phyloP scores from a whole-genome alignment of 805 yeast genomes.

The Nakazawaea molendinolei region DNA sequence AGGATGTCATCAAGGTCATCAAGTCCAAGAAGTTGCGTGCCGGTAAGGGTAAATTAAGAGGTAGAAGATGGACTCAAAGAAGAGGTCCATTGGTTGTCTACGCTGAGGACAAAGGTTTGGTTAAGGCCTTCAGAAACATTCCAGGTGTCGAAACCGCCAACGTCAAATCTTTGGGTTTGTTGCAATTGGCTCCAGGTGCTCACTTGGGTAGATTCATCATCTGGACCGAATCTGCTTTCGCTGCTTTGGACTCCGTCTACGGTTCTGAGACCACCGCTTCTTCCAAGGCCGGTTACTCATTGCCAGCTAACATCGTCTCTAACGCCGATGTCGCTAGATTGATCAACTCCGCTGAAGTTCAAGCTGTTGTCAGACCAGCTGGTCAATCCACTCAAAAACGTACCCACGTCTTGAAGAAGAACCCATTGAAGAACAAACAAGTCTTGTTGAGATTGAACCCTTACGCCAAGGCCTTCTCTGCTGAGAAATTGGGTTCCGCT shows the following conservation, averaged over 20 bases:
- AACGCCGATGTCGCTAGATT: conserved; percentile 95
- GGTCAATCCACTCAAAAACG: conserved; percentile 93
- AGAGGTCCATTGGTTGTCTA: conserved; percentile 99
- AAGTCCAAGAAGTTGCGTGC: conserved; percentile 99
- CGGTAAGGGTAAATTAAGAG: conserved; percentile 99
- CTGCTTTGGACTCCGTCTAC: conserved; percentile 94
- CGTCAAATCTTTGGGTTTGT: conserved; percentile 87
- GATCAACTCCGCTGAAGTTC: conserved; percentile 99
- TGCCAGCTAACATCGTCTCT: conserved; percentile 91
- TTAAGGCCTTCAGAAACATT: conserved; percentile 98
- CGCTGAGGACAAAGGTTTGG: conserved; percentile 95
- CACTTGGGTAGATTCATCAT: conserved; percentile 99
- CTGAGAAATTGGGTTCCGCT: conserved; percentile 81
- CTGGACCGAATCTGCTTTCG: conserved; percentile 99
- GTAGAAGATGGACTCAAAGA: conserved; percentile 99
- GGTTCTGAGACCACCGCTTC: conserved; percentile 85
- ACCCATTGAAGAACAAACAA: conserved; percentile 99
- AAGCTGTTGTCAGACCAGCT: conserved; percentile 94
- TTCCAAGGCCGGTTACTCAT: conserved; percentile 80
- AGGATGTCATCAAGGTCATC: conserved; percentile 96
- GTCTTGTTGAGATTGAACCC: conserved; percentile 98
- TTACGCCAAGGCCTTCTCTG: conserved; percentile 95
- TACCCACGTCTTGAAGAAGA: conserved; percentile 94
- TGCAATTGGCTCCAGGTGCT: conserved; percentile 99
- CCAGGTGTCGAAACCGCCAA: conserved; percentile 99